Base-by-base conservation (phyloP, 345 rosid genomes). In the Turnera subulata region DNA sequence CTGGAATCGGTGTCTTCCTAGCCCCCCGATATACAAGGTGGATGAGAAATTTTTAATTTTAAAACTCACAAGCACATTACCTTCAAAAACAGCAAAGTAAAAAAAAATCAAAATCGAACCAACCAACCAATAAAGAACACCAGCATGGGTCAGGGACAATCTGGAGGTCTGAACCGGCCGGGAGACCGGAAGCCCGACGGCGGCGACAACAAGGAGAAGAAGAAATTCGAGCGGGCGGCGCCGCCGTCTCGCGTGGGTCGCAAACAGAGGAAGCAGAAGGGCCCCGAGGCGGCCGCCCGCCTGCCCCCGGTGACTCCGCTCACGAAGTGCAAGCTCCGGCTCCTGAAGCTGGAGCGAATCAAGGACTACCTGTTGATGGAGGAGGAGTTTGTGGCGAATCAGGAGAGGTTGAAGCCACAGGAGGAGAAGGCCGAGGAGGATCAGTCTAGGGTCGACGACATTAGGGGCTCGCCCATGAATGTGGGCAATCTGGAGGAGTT, bases 401-500 rank as follows among this genome's bases (percentile, higher is more conserved):
- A 67, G 59, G 72, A 67, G 53, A 37, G 72, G 59, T 49, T 67
- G 22, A 67, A 67, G 56, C 72, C 72, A 4, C 66, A 45, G 32
- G 72, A 67, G 26, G 72, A 67, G 64, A 67, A 67, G 56, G 52
- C 51, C 38, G 72, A 59, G 35, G 72, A 62, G n/a, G 66, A 53
- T 33, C 33, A 49, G 44, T 68, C 67, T 9, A 68, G 56, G 58
- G 73, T 62, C n/a, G 73, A 68, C 35, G 67, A 62, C 45, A 25
- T 71, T n/a, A 23, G 71, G 25, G 75, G 75, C 17, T 65, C 71
- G 1, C 75, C 75, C 0, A 65, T 60, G 75, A 68, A 66, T 16
- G 72, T 68, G 5, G 66, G 72, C 6, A 67, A 60, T 19, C 48
- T 67, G 56, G 72, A 67, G 56, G 70, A 66, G 70, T 40, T 66